Evolutionary conservation across 2,329 filamentous ascomycete species (phyloP).

Genomic region (Xylaria sp.): DNA sequence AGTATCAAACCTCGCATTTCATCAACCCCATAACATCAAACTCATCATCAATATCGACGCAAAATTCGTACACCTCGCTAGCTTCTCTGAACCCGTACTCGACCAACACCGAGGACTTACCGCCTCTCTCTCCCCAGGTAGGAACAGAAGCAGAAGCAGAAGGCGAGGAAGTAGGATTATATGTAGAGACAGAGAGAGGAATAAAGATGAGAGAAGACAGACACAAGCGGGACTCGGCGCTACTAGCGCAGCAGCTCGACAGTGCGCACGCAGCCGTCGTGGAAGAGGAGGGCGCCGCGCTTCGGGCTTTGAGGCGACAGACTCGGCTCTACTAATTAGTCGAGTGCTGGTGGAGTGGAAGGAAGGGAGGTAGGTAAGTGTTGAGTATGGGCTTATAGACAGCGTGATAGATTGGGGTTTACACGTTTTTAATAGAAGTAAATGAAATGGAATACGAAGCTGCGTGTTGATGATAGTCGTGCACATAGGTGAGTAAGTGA

Average conservation of each 20-base stretch:
- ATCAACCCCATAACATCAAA: neutral
- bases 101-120: neutral
- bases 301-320: constrained; percentile 19
- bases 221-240: neutral
- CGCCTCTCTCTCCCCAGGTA: neutral
- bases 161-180: neutral
- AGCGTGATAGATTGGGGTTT: too few relatives aligned
- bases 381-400: too few relatives aligned
- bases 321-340: neutral
- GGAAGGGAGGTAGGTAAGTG: too few relatives aligned
- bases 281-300: constrained; percentile 23
- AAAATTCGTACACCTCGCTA: constrained; percentile 35
- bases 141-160: neutral
- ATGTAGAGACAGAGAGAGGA: neutral
- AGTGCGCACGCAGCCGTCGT: constrained; percentile 16
- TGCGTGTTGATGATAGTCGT: too few relatives aligned
- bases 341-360: too few relatives aligned
- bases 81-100: constrained; percentile 33
- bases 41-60: constrained; percentile 12
- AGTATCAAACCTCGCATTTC: neutral
- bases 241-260: constrained; percentile 10
- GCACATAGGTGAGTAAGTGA: too few relatives aligned
- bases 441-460: too few relatives aligned
- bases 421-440: too few relatives aligned
- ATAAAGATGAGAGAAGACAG: neutral